Base-by-base conservation (phyloP, 2,329 filamentous ascomycete genomes). In the Ophiostoma triangulosporum region DNA sequence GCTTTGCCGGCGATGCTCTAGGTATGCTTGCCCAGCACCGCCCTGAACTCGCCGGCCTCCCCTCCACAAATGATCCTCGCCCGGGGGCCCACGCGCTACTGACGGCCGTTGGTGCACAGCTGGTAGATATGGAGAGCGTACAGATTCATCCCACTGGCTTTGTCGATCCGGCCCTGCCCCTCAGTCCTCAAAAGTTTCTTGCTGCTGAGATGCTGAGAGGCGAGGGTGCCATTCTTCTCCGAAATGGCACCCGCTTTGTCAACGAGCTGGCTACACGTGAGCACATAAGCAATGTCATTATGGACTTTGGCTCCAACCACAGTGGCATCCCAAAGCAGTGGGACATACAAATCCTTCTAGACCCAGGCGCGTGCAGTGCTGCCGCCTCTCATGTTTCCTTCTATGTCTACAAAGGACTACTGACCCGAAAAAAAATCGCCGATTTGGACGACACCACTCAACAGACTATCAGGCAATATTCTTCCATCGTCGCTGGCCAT, bases 121-220 rank as follows among this genome's bases (percentile, higher is more conserved):
- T 87, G 60, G 96, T 98, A 62, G 93, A 98, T 69, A 91, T 98
- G 88, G 93, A 98, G 80, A 97, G 96, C 78, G 91, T 98, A 60
- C 93, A 98, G 74, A 90, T 98, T 45, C 93, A 98, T 73, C 93
- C 93, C 48, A 98, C 93, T 53, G 93, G 93, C 77, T 81, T 98
- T 33, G 86, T 98, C 45, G 93, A 97, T 72, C 91, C 93, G 68
- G 97, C 97, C 77, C 91, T 96, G 67, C 91, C 93, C 55, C 81
- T 76, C 49, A 93, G 89, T 63, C 97, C 97, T 78, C 95, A 89
- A 80, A 98, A 98, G 80, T 97, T 97, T 77, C 77, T 98, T 73
- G 93, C 93, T 63, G 93, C 93, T 57, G 93, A 98, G 77, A 90
- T 91, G 64, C 88, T 98, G 57, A 91, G 93, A 77, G 93, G 93